Conservation (phyloP, 2,329 filamentous ascomycete species). For the Chaetoscypha palmicola region DNA sequence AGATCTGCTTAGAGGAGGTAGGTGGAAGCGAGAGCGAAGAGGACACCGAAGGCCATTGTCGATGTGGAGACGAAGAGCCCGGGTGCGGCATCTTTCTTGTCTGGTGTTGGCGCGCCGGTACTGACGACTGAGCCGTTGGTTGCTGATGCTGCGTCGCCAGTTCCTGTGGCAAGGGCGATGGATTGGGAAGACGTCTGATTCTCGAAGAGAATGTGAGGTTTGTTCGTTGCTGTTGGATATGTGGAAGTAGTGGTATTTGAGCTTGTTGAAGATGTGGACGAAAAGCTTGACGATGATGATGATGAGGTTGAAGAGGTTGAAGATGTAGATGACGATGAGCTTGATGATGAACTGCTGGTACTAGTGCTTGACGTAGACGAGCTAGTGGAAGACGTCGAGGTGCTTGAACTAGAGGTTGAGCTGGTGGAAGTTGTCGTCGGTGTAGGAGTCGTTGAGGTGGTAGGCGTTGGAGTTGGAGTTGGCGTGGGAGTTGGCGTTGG, state of each 20-base stretch:
- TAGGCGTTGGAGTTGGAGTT: conserved; percentile 20
- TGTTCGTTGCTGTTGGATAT: conserved; percentile 9
- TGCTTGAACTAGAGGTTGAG: conserved; percentile 12
- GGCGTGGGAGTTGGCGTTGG: conserved; percentile 21
- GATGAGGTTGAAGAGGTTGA: conserved; percentile 9
- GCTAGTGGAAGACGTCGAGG: conserved; percentile 4
- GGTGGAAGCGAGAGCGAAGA: conserved; percentile 18
- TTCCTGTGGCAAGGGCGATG: conserved; percentile 1
- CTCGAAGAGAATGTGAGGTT: conserved; percentile 25
- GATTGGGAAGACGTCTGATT: conserved; percentile 13
- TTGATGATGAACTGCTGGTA: conserved; percentile 9
- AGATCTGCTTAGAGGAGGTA: conserved; percentile 19
- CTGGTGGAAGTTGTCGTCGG: conserved; percentile 7
- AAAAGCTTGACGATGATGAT: background rate
- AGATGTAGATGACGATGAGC: conserved; percentile 9
- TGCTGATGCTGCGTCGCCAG: conserved; percentile 4
- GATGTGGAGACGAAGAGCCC: conserved; percentile 15
- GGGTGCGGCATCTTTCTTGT: conserved; percentile 16
- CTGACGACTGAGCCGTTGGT: conserved; percentile 1
- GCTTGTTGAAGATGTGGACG: conserved; percentile 10
- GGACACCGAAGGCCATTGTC: conserved; percentile 14
- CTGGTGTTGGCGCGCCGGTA: conserved; percentile 7
- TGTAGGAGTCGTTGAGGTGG: conserved; percentile 7
- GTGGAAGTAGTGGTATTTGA: conserved; percentile 3
- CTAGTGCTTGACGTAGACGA: conserved; percentile 11